A percentile compares a stretch with the other conserved stretches of the same genome.
These are phyloP conservation scores for Neoascochyta sp. DNA, from an alignment of 2,329 filamentous ascomycete species.

Conservation along the genomic window DNA sequence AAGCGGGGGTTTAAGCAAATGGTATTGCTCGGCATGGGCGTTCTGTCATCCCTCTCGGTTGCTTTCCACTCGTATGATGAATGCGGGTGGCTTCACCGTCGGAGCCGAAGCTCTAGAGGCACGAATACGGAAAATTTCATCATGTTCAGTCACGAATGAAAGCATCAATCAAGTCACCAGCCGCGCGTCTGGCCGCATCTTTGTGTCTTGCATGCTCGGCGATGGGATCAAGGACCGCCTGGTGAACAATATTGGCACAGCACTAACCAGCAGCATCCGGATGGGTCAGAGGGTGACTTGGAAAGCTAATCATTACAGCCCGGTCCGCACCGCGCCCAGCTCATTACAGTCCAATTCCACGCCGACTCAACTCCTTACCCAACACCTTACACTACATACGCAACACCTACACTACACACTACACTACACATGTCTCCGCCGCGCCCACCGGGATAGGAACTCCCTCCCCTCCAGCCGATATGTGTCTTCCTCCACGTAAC, in stretches of 20 bases:
- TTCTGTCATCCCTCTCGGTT: constrained; percentile 35
- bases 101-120: constrained; percentile 34
- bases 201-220: too few species aligned
- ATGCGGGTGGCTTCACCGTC: constrained; percentile 28
- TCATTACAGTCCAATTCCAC: background rate
- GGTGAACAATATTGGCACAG: too few species aligned
- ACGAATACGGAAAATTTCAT: constrained; percentile 39
- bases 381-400: too few species aligned
- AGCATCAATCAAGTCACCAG: constrained; percentile 21
- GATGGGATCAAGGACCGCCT: too few species aligned
- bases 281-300: too few species aligned
- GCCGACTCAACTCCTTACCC: too few species aligned
- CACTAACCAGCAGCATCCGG: too few species aligned
- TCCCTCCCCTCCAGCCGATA: constrained; percentile 45
- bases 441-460: constrained; percentile 35
- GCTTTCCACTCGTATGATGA: constrained; percentile 30
- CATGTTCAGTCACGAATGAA: constrained; percentile 40
- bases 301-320: background rate
- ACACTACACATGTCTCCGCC: constrained; percentile 36
- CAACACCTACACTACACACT: too few species aligned
- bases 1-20: constrained; percentile 32
- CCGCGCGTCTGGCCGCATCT: too few species aligned
- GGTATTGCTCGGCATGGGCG: constrained; percentile 40
- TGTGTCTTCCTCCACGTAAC: constrained; percentile 43
- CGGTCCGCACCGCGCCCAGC: background rate